Conservation (phyloP, 164 flowering plant genomes). For the Piper betle region DNA sequence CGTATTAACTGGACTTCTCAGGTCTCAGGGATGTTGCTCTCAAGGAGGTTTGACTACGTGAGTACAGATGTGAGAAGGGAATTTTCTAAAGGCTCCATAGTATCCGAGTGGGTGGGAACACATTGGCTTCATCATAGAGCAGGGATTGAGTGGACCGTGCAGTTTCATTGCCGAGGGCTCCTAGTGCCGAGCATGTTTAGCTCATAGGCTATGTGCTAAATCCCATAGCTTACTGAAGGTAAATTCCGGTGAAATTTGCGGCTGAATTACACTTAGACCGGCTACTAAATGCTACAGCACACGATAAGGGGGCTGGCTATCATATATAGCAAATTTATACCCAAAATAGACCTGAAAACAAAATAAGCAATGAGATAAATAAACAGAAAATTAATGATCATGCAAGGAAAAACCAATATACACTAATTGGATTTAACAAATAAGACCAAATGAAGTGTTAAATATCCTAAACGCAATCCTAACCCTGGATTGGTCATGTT, state of each 20-base stretch:
- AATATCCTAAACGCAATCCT: too few relatives aligned
- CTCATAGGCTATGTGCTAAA: slow-evolving; percentile 66
- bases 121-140: slow-evolving; percentile 44
- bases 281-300: slow-evolving; percentile 9
- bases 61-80: slow-evolving; percentile 10
- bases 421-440: too few relatives aligned
- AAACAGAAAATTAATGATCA: background rate
- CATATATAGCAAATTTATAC: slow-evolving; percentile 13
- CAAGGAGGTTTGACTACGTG: slow-evolving; percentile 2
- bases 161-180: slow-evolving; percentile 77
- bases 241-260: slow-evolving; percentile 46
- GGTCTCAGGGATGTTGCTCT: background rate
- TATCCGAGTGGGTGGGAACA: slow-evolving; percentile 9
- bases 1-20: slow-evolving; percentile 2
- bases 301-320: slow-evolving; percentile 11
- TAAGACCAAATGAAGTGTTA: too few relatives aligned
- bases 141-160: slow-evolving; percentile 64
- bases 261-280: slow-evolving; percentile 13
- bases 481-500: too few relatives aligned
- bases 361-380: background rate
- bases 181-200: slow-evolving; percentile 61
- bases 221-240: slow-evolving; percentile 58
- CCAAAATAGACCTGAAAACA: slow-evolving; percentile 11
- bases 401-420: too few relatives aligned
- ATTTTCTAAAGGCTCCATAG: slow-evolving; percentile 8